Evolutionary conservation across 2,329 filamentous ascomycete genomes (phyloP), one percentile per base, ranked within the genome.

Genomic region (Trichophyton simii): DNA sequence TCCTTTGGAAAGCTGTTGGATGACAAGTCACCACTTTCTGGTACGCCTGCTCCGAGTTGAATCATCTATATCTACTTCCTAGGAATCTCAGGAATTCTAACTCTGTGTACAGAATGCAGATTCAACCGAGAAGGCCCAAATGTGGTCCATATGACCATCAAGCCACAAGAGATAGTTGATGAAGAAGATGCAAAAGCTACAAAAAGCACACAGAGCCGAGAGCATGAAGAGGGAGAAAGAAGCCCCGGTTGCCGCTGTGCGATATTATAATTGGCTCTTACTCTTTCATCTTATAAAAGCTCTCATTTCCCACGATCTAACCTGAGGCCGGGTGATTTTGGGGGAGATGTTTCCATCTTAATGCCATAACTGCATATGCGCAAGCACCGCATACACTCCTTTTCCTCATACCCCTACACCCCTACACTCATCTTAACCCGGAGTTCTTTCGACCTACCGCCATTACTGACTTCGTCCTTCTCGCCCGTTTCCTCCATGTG

Each of bases 91-190:
- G 20, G 60, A 13, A 25, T 38, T 22, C 18, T 25, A 13, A 28
- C 15, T 54, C n/a, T 28, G 44, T 28, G 20, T 61, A 50, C 57
- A 95, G 90, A 91, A 66, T 91, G 89, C 69, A 87, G 85, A 64
- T 90, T 95, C 70, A 88, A 83, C 69, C 79, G 80, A 34, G 86
- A 90, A 65, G 78, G 81, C 9, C 83, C 88, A 6, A 95, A 95
- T 67, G 88, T 95, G 31, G 85, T 96, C n/a, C 91, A 96, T 74
- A 95, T 96, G 90, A 92, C 88, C 4, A 85, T 96, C 67, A 88
- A 89, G 67, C 91, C 91, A 2, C 87, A 91, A 70, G 52, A 95
- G 70, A 82, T 87, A 44, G 78, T 92, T 64, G 87, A 95, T 66
- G 90, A 94, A 69, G 86, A 88, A 68, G 87, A 89, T 55, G 85